Conservation (phyloP, 164 flowering plant species). For the Chimonanthus praecox region DNA sequence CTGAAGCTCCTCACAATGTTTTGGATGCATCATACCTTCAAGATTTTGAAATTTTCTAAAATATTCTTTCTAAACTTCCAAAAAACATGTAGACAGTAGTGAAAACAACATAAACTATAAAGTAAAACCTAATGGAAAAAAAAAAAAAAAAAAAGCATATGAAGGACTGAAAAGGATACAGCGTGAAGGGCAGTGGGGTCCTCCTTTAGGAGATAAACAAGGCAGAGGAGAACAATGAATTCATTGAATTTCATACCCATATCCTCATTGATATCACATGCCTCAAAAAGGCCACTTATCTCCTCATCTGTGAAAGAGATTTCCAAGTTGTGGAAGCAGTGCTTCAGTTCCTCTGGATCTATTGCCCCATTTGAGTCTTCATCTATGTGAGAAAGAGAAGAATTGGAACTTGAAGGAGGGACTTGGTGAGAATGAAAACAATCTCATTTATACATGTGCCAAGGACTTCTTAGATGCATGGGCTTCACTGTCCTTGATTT, state of each 20-base stretch:
- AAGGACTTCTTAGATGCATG: neutral
- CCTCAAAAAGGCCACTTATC: slow-evolving; percentile 69
- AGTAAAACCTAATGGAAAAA: neutral
- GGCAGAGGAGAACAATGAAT: slow-evolving; percentile 93
- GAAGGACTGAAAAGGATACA: slow-evolving; percentile 42
- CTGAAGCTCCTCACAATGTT: neutral
- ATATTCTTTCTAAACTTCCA: no score
- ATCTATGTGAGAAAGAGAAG: slow-evolving; percentile 33
- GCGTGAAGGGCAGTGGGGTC: slow-evolving; percentile 41
- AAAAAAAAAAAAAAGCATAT: neutral
- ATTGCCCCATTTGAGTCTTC: slow-evolving; percentile 79
- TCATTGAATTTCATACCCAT: slow-evolving; percentile 86
- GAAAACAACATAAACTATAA: neutral
- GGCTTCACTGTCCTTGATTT: neutral
- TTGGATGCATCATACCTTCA: no score
- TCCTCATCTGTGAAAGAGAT: slow-evolving; percentile 72
- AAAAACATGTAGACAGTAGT: no score
- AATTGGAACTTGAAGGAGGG: neutral
- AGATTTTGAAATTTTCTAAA: no score
- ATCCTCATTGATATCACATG: slow-evolving; percentile 75
- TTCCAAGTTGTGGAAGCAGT: slow-evolving; percentile 66
- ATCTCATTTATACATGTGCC: neutral
- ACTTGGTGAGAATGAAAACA: neutral
- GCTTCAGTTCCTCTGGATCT: slow-evolving; percentile 76
- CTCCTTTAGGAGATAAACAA: slow-evolving; percentile 86